Evolutionary conservation across 2,329 filamentous ascomycete species (phyloP).

Genomic region (Pestalotiopsis sp.): DNA sequence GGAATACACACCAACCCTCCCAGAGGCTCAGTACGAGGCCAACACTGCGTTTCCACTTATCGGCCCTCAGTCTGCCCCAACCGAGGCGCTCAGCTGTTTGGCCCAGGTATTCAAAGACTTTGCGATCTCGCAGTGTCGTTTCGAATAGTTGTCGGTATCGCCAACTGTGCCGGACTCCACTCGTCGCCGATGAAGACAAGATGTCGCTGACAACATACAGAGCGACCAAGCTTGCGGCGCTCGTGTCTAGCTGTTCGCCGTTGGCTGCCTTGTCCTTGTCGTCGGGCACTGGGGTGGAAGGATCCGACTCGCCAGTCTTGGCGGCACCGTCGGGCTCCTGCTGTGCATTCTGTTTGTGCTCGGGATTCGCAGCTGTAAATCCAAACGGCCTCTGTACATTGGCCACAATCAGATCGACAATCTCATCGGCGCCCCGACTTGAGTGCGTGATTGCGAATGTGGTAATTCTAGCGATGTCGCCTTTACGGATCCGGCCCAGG

Average conservation of each 20-base stretch:
- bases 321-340: constrained; percentile 37
- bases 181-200: constrained; percentile 74
- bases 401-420: constrained; percentile 83
- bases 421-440: constrained; percentile 82
- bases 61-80: constrained; percentile 81
- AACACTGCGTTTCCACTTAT: constrained; percentile 83
- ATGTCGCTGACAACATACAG: constrained; percentile 81
- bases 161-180: constrained; percentile 82
- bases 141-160: constrained; percentile 84
- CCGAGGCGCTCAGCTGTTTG: constrained; percentile 69
- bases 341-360: constrained; percentile 44
- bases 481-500: constrained; percentile 74
- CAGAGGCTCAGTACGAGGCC: constrained; percentile 70
- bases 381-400: constrained; percentile 81
- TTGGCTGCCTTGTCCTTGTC: constrained; percentile 24
- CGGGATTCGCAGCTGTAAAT: constrained; percentile 70
- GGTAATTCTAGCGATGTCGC: constrained; percentile 84
- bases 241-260: constrained; percentile 59
- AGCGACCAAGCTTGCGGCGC: constrained; percentile 75
- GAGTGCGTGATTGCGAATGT: constrained; percentile 89
- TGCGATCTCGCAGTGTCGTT: constrained; percentile 65
- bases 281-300: constrained; percentile 38
- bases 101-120: constrained; percentile 75
- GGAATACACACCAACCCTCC: constrained; percentile 74
- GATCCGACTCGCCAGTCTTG: constrained; percentile 33